phyloP scores from a whole-genome alignment of 2,329 filamentous ascomycete genomes.

The Xylogone sp. region DNA sequence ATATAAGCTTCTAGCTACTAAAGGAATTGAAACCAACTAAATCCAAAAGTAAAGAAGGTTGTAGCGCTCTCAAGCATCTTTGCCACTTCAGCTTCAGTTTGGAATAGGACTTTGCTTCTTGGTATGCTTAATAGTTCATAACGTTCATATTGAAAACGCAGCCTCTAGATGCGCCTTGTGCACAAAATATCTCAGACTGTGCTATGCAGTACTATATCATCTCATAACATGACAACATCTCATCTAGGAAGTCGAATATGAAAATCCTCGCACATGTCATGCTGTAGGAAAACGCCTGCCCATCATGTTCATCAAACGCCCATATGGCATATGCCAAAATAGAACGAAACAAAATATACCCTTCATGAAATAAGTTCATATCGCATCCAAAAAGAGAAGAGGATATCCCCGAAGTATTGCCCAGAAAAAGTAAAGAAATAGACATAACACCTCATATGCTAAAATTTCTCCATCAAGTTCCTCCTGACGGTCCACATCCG shows the following conservation, averaged over 20 bases:
- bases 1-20: too few relatives aligned
- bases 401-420: background rate
- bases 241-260: background rate
- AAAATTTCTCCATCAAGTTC: conserved; percentile 78
- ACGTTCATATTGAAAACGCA: background rate
- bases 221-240: background rate
- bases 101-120: too few relatives aligned
- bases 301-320: background rate
- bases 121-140: background rate
- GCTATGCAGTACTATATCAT: background rate
- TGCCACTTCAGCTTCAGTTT: too few relatives aligned
- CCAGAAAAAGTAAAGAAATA: background rate
- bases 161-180: background rate
- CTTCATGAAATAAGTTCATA: too few relatives aligned
- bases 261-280: background rate
- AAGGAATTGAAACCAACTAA: background rate
- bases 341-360: too few relatives aligned
- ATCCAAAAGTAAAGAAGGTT: too few relatives aligned
- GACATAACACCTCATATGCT: conserved; percentile 1
- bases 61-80: too few relatives aligned
- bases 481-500: conserved; percentile 91
- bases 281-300: background rate
- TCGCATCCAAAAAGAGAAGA: background rate
- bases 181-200: background rate
- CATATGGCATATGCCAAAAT: too few relatives aligned